phyloP scores from a whole-genome alignment of 2,329 filamentous ascomycete species.

The Cercospora sp. region DNA sequence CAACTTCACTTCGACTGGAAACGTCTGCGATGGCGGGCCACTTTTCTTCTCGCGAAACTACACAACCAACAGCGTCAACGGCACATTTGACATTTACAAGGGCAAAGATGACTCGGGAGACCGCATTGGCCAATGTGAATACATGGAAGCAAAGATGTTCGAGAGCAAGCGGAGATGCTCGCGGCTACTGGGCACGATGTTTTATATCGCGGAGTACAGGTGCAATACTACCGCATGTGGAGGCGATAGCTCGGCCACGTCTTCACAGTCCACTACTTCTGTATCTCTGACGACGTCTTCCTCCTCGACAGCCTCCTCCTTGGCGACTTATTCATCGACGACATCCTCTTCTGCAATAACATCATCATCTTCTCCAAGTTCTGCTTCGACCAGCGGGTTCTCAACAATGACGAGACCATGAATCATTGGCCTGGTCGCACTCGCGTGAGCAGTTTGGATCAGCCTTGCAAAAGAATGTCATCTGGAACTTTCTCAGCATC shows the following conservation, averaged over 20 bases:
- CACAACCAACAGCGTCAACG: conserved; percentile 13
- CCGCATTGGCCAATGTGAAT: conserved; percentile 15
- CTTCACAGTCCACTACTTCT: conserved; percentile 4
- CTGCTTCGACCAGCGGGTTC: not conserved
- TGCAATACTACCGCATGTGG: conserved; percentile 21
- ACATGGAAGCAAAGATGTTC: conserved; percentile 8
- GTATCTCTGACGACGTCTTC: not conserved
- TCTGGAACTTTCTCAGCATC: not conserved
- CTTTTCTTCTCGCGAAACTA: conserved; percentile 17
- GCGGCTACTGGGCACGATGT: conserved; percentile 16
- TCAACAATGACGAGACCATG: not conserved
- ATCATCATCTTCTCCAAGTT: not conserved
- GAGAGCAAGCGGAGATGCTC: conserved; percentile 17
- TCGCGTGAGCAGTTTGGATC: not conserved
- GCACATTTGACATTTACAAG: conserved; percentile 21
- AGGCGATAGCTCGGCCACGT: not conserved
- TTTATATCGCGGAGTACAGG: conserved; percentile 14
- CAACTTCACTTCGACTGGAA: conserved; percentile 17
- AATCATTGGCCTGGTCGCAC: not conserved
- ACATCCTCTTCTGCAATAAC: not conserved
- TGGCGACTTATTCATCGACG: not conserved
- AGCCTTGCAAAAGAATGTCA: not conserved
- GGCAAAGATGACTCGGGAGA: conserved; percentile 16
- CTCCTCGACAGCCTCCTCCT: not conserved
- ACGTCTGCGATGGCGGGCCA: conserved; percentile 16